These are phyloP conservation scores for Fusarium abutilonis DNA, from an alignment of 2,329 filamentous ascomycete species.

Conservation along the genomic window DNA sequence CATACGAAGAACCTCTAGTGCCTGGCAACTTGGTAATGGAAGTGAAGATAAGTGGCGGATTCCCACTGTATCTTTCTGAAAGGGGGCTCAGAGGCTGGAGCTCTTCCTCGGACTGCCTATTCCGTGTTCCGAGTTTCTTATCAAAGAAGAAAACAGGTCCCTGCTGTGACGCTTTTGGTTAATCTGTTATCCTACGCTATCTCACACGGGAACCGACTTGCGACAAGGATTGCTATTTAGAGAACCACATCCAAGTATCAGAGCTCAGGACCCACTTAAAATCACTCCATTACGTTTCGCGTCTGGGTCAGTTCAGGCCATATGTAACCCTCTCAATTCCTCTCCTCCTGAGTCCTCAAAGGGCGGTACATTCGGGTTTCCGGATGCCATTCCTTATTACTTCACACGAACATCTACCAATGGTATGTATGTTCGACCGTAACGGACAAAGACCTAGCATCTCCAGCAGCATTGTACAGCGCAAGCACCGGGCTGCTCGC, in stretches of 20 bases:
- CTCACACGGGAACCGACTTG: slow-evolving; percentile 20
- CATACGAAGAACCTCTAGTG: slow-evolving; percentile 16
- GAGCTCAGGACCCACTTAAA: slow-evolving; percentile 25
- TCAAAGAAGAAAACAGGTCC: slow-evolving; percentile 24
- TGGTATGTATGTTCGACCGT: slow-evolving; percentile 20
- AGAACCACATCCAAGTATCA: slow-evolving; percentile 16
- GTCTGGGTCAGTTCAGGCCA: slow-evolving; percentile 13
- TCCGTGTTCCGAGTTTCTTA: slow-evolving; percentile 25
- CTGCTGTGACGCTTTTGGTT: slow-evolving; percentile 22
- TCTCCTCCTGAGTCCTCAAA: slow-evolving; percentile 13
- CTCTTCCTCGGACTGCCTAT: slow-evolving; percentile 26
- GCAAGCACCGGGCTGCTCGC: slow-evolving; percentile 22
- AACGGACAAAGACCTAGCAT: slow-evolving; percentile 29
- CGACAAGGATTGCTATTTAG: slow-evolving; percentile 23
- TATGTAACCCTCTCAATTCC: slow-evolving; percentile 8
- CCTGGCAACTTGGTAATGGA: slow-evolving; percentile 12
- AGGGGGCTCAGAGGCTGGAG: slow-evolving; percentile 28
- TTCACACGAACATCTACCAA: slow-evolving; percentile 19
- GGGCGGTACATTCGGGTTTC: slow-evolving; percentile 12
- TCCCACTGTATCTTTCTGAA: slow-evolving; percentile 23
- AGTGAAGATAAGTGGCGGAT: slow-evolving; percentile 17
- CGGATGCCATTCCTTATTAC: slow-evolving; percentile 14
- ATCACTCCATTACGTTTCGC: slow-evolving; percentile 21
- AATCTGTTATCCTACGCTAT: slow-evolving; percentile 21
- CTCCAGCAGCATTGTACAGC: slow-evolving; percentile 24